A percentile compares a stretch with the other conserved stretches of the same genome.
phyloP scores from a whole-genome alignment of 1,139 yeast species.

The Geotrichum citri-aurantii region DNA sequence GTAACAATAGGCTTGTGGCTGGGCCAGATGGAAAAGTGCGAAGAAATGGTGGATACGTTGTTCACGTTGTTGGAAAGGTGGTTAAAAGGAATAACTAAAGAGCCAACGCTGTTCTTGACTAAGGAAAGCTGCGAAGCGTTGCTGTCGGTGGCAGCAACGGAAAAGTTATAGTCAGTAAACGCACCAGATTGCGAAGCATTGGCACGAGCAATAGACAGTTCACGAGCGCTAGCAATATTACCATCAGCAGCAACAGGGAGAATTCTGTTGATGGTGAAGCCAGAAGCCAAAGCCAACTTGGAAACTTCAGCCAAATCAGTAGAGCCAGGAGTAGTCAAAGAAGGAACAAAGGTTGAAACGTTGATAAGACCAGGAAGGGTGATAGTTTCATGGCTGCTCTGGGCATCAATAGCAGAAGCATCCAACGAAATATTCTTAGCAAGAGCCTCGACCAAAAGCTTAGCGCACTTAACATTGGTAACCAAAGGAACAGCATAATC shows the following conservation, averaged over 20 bases:
- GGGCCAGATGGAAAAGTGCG: conserved; percentile 84
- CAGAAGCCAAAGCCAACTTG: conserved; percentile 70
- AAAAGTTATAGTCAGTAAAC: conserved; percentile 74
- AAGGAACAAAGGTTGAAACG: conserved; percentile 73
- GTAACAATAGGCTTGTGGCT: conserved; percentile 77
- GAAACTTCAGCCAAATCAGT: conserved; percentile 58
- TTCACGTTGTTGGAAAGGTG: conserved; percentile 54
- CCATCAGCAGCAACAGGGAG: conserved; percentile 69
- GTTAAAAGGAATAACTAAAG: conserved; percentile 75
- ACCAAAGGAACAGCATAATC: conserved; percentile 97
- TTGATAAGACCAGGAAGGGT: conserved; percentile 84
- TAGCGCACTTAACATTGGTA: conserved; percentile 96
- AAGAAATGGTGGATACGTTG: conserved; percentile 69
- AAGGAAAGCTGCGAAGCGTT: conserved; percentile 60
- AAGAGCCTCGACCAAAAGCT: conserved; percentile 88
- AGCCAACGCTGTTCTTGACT: conserved; percentile 64
- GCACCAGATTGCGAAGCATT: conserved; percentile 43
- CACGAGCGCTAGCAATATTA: conserved; percentile 55
- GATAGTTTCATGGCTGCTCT: conserved; percentile 80
- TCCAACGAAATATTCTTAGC: conserved; percentile 63
- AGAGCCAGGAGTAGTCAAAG: conserved; percentile 46
- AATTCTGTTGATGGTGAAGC: conserved; percentile 81
- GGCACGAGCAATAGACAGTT: conserved; percentile 52
- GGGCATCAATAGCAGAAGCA: conserved; percentile 76
- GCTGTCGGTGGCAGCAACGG: conserved; percentile 74